These are phyloP conservation scores for Tricholomella constricta DNA, from an alignment of 768 basidiomycete genomes.

Conservation along the genomic window DNA sequence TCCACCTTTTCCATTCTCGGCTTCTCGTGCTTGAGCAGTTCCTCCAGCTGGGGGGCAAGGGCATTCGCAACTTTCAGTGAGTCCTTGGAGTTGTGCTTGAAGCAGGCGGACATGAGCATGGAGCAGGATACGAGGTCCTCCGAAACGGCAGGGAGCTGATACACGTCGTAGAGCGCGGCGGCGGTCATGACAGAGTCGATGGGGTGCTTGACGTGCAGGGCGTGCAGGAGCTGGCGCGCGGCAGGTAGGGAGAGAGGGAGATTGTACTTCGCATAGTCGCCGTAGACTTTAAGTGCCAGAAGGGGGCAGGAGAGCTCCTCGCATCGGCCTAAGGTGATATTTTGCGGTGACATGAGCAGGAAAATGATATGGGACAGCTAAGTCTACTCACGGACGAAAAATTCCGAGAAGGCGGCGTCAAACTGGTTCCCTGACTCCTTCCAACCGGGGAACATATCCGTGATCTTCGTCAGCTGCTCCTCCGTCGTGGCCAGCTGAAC, in stretches of 20 bases:
- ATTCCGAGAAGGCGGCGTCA: constrained; percentile 40
- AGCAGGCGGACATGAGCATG: constrained; percentile 58
- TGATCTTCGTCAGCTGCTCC: constrained; percentile 50
- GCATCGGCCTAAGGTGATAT: constrained; percentile 54
- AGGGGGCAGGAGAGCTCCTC: constrained; percentile 54
- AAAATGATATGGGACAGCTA: background rate
- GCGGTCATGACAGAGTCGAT: constrained; percentile 51
- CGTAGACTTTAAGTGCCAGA: constrained; percentile 62
- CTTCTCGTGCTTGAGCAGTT: constrained; percentile 21
- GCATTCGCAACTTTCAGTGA: constrained; percentile 41
- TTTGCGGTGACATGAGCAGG: background rate
- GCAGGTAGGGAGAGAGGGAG: constrained; percentile 51
- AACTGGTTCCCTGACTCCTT: constrained; percentile 45
- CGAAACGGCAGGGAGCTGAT: constrained; percentile 53
- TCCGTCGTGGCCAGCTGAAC: constrained; percentile 50
- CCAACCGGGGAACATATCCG: constrained; percentile 52
- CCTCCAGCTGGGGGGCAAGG: constrained; percentile 43
- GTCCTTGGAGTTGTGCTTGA: constrained; percentile 43
- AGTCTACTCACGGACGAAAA: constrained; percentile 54
- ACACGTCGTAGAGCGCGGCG: constrained; percentile 54
- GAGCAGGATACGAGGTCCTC: constrained; percentile 59
- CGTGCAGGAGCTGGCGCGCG: constrained; percentile 59
- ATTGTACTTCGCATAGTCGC: constrained; percentile 63
- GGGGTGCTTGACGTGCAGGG: constrained; percentile 49
- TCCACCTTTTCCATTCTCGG: constrained; percentile 8